Evolutionary conservation across 805 yeast genomes (phyloP).

Genomic region (Nakazawaea holstii): DNA sequence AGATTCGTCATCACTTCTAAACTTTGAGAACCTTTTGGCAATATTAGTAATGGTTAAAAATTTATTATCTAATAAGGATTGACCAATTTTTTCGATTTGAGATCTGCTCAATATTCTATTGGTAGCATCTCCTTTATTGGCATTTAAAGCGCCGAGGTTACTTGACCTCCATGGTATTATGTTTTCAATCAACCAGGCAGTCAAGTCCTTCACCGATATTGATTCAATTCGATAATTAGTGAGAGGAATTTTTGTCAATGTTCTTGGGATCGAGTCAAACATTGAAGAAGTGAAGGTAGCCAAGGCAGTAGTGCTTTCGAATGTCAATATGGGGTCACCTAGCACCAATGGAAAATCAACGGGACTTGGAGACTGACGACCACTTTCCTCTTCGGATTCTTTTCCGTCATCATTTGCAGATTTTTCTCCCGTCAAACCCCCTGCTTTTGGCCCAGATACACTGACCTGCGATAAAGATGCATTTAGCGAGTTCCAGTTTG

Average conservation of each 20-base stretch:
- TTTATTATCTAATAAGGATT: slow-evolving; percentile 1
- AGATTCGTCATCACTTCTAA: slow-evolving; percentile 4
- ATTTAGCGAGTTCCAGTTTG: not conserved
- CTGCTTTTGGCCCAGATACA: not conserved
- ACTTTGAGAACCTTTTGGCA: slow-evolving; percentile 4
- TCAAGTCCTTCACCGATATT: not conserved
- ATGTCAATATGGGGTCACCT: slow-evolving; percentile 1
- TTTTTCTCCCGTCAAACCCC: not conserved
- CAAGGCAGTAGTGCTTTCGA: not conserved
- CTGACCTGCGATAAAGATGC: not conserved
- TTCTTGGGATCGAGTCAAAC: not conserved
- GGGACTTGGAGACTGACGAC: not conserved
- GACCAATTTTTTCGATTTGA: slow-evolving; percentile 9
- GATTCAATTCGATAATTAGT: not conserved
- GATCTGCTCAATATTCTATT: slow-evolving; percentile 1
- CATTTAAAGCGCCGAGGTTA: slow-evolving; percentile 4
- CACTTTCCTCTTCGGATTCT: not conserved
- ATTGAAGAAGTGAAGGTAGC: not conserved
- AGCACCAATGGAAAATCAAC: slow-evolving; percentile 4
- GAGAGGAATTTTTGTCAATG: slow-evolving; percentile 1
- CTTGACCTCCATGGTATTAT: not conserved
- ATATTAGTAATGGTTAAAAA: not conserved
- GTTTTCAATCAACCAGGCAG: slow-evolving; percentile 1
- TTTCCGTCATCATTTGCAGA: not conserved
- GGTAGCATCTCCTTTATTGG: not conserved